Base-by-base conservation (phyloP, 2,329 filamentous ascomycete genomes). In the Sarocladiaceae sp. region DNA sequence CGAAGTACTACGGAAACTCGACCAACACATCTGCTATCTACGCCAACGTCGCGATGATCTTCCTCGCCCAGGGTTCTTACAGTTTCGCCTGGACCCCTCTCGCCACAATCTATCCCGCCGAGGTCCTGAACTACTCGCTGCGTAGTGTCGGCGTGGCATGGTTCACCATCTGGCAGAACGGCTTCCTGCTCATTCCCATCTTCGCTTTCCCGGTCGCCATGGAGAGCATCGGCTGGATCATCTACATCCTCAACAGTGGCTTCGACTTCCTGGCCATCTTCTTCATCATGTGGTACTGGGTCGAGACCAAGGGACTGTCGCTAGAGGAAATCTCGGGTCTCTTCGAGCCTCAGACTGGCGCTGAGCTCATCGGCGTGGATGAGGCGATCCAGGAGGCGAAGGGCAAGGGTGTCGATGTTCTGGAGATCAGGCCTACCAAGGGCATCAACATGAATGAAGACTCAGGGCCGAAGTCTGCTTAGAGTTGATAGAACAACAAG, bases 231-330 rank as follows among this genome's bases (percentile, higher is more conserved):
- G 60, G 57, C 0, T 64, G 62, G 62, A 64, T 58, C 23, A 57
- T 56, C 18, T 61, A 60, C 39, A 57, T 60, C 51, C 55, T 59
- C 10, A 63, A 63, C 46, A 60, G 57, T 1, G 54, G 56, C 1
- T 64, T 60, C 59, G 53, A 63, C 42, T 55, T 63, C 11, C n/a
- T 63, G 2, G 55, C 56, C 4, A 37, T 62, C 2, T 22, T 57
- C n/a, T 20, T 54, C 42, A 57, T 59, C 53, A 12, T 42, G 15
- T 50, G 57, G 8, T 61, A 52, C 42, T 62, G 58, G 59, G 59
- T 59, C 22, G 72, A 75, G 60, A 75, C 72, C 15, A 73, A 73
- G 53, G 71, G 70, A 35, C 69, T 68, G 55, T 74, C 71, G 0
- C 60, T 76, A 4, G 73, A 76, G 58, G 73, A 75, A 56, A 65